Base-by-base conservation (phyloP, 805 yeast genomes). In the Metschnikowia chrysomelidarum region DNA sequence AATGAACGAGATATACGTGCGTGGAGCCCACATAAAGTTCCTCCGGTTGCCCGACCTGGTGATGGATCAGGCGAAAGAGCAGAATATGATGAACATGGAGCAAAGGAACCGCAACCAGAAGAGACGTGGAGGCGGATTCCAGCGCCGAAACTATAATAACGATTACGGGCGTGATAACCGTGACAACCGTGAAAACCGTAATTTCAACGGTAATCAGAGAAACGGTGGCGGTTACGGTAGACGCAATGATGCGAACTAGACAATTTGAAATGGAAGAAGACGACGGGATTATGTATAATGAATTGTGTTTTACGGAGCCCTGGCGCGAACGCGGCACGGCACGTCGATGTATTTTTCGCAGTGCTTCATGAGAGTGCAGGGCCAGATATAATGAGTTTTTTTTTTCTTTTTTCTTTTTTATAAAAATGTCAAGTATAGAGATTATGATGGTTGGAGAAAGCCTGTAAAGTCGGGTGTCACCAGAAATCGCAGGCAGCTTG, bases 21-120 rank as follows among this genome's bases (percentile, higher is more conserved):
- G 89, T 56, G 97, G 97, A 27, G 82, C 75, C 45, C 91, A 85
- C 51, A 83, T 87, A 62, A 85, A 84, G 56, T 79, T 78, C 50
- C 70, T 85, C 45, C 78, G 87, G 60, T 69, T 85, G 57, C 87
- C 86, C 19, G 86, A 84, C 49, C 83, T 78, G 41, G 60, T 82
- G 26, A 84, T 85, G 69, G 88, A 81, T 48, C 76, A 78, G 44
- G 84, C 85, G 43, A 82, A 80, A 54, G 85, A 80, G 47, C 83
- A 77, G 48, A 75, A 73, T 47, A 59, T 67, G 45, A 62, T 73
- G 53, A 64, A 69, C 54, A 63, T 69, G 64, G 71, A 75, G 43
- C 72, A 70, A 44, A 64, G 71, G 51, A 69, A 66, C 44, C 69
- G 67, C 48, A 68, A 65, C 56, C 68, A 64, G 43, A 61, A 60